Evolutionary conservation across 805 yeast species (phyloP), one percentile per base, ranked within the genome.

Genomic region (Spathaspora boniae): DNA sequence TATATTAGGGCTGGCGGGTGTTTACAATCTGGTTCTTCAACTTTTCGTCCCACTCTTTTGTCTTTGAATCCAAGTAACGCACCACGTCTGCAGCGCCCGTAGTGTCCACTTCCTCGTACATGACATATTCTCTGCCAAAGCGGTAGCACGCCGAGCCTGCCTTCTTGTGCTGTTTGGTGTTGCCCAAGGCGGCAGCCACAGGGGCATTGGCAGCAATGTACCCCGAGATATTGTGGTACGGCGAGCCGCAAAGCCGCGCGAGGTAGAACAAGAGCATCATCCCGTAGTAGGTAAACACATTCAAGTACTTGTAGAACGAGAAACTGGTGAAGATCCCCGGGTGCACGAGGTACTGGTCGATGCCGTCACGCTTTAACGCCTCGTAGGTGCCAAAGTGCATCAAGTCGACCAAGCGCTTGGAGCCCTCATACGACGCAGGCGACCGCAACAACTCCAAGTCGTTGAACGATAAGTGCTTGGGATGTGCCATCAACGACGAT

Each of bases 271-370:
- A 66, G 30, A 80, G 43, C 39, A 87, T 52, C 98, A 93, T 93
- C 9, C 95, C 94, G 45, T 83, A 78, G 53, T 78, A 86, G 1
- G 95, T 82, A 56, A 89, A 68, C 4, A 83, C 60, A 53, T 87
- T 88, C 54, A 93, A 71, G 48, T 74, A 85, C 47, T 79, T 76
- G 58, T 75, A 79, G 48, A 86, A 87, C 3, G 94, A 82, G 42
- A 81, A 81, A 35, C 94, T 82, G 16, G 82, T 82, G 59, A 93
- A 88, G 18, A 93, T 86, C 12, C 99, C 98, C 0, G 99, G 99
- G 41, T 93, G 96, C 4, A 85, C 79, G 22, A 91, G 62, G 60
- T 85, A 88, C 52, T 84, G 88, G 32, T 65, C 68, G 32, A 91
- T 74, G 1, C 80, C 83, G 9, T 71, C 48, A 20, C 62, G 47